A percentile compares a stretch with the other conserved stretches of the same genome.
phyloP scores from a whole-genome alignment of 768 basidiomycete species.

The Tulasnella sp. region DNA sequence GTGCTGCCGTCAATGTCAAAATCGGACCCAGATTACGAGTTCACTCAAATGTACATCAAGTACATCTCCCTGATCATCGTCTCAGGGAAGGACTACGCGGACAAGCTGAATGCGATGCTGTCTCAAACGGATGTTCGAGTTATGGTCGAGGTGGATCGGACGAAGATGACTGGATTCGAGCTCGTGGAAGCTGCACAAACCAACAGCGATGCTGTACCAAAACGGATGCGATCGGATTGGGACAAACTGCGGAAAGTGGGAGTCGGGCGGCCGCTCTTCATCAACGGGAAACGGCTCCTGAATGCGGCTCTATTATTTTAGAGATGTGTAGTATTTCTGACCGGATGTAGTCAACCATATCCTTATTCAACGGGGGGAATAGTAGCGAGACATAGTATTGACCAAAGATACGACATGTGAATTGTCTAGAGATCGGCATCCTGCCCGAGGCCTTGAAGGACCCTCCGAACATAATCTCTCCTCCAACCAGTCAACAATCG shows the following conservation, averaged over 20 bases:
- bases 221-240: conserved; percentile 20
- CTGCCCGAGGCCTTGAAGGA: conserved; percentile 4
- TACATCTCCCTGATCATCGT: not conserved
- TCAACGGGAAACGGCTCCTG: conserved; percentile 63
- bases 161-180: not conserved
- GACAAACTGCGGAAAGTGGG: conserved; percentile 18
- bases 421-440: conserved; percentile 1
- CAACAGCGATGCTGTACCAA: conserved; percentile 11
- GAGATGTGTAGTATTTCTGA: not conserved
- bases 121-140: conserved; percentile 19
- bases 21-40: not conserved
- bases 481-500: conserved; percentile 10
- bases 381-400: not conserved
- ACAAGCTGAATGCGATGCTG: conserved; percentile 36
- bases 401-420: not conserved
- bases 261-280: conserved; percentile 34
- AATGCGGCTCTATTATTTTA: conserved; percentile 63
- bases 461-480: conserved; percentile 8
- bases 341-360: not conserved
- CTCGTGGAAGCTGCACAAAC: conserved; percentile 20
- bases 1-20: not conserved
- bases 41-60: not conserved
- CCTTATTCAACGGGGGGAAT: not conserved
- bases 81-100: conserved; percentile 35
- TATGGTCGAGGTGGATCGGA: conserved; percentile 33